phyloP scores from a whole-genome alignment of 1,284 basidiomycete species.

The Rhodofomes roseus region DNA sequence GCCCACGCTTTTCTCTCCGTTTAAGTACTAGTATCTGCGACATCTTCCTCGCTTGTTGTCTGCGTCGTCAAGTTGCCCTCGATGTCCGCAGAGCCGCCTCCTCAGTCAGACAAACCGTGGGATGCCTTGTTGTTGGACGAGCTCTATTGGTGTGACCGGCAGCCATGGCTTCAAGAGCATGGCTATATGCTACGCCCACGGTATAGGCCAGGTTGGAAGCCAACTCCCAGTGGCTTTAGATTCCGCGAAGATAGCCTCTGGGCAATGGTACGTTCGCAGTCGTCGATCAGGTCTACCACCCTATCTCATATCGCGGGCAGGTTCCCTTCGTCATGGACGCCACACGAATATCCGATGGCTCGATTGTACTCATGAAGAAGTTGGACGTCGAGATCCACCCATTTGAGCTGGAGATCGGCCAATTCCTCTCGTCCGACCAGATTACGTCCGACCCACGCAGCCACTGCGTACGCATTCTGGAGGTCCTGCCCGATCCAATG shows the following conservation, averaged over 20 bases:
- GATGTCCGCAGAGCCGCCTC: neutral
- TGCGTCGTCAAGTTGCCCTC: no score
- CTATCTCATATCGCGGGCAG: neutral
- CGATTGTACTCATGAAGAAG: constrained; percentile 6
- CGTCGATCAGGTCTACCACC: neutral
- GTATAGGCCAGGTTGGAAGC: constrained; percentile 15
- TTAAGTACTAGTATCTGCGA: no score
- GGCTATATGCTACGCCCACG: constrained; percentile 17
- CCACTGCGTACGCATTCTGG: constrained; percentile 25
- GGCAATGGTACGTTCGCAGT: neutral
- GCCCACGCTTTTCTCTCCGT: no score
- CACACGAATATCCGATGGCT: constrained; percentile 8
- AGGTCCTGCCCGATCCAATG: constrained; percentile 15
- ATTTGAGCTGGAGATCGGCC: constrained; percentile 16
- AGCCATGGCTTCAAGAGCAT: constrained; percentile 12
- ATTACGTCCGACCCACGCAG: constrained; percentile 21
- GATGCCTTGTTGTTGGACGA: neutral
- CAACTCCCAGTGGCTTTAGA: no score
- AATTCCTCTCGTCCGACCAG: constrained; percentile 17
- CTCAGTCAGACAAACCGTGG: neutral
- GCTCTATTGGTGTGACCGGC: constrained; percentile 16
- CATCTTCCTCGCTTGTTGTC: no score
- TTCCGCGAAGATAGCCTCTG: constrained; percentile 8
- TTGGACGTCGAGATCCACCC: constrained; percentile 4
- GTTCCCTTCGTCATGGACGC: constrained; percentile 9